Conservation (phyloP, 2,329 filamentous ascomycete species). For the Emmonsia crescens region DNA sequence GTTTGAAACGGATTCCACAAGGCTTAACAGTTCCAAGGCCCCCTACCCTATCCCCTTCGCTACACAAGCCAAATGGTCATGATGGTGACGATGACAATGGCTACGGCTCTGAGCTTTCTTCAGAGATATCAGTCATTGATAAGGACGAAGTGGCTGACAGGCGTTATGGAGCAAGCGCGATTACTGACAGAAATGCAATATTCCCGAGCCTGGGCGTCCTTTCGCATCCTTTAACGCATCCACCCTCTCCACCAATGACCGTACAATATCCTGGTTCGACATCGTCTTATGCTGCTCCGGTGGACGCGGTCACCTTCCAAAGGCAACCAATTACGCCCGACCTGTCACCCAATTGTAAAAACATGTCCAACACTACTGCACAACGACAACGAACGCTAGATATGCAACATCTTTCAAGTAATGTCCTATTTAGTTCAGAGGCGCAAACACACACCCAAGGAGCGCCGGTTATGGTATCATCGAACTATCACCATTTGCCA, state of each 20-base stretch:
- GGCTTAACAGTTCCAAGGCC: slow-evolving; percentile 32
- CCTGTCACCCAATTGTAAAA: slow-evolving; percentile 23
- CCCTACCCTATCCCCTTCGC: slow-evolving; percentile 6
- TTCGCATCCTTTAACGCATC: slow-evolving; percentile 36
- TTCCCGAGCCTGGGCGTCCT: slow-evolving; percentile 33
- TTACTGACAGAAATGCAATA: slow-evolving; percentile 23
- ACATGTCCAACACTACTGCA: slow-evolving; percentile 11
- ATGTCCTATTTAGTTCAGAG: slow-evolving; percentile 26
- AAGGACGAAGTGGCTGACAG: slow-evolving; percentile 24
- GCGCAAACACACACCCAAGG: slow-evolving; percentile 8
- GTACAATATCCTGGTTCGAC: slow-evolving; percentile 29
- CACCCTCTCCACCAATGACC: slow-evolving; percentile 37
- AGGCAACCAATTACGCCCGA: slow-evolving; percentile 33
- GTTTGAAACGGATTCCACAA: slow-evolving; percentile 37
- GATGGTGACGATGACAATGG: slow-evolving; percentile 40
- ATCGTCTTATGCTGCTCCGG: slow-evolving; percentile 21
- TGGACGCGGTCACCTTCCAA: slow-evolving; percentile 23
- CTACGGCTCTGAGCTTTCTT: slow-evolving; percentile 44
- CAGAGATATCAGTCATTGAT: slow-evolving; percentile 41
- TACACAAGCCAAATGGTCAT: slow-evolving; percentile 5
- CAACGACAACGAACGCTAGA: slow-evolving; percentile 16
- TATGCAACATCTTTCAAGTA: slow-evolving; percentile 22
- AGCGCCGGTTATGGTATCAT: not conserved
- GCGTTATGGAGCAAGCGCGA: slow-evolving; percentile 21
- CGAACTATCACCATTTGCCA: slow-evolving; percentile 41